Percentiles rank a stretch among this genome's conserved stretches.
Conservation (phyloP, 768 basidiomycete genomes). For the Paxillus ammoniavirescens region DNA sequence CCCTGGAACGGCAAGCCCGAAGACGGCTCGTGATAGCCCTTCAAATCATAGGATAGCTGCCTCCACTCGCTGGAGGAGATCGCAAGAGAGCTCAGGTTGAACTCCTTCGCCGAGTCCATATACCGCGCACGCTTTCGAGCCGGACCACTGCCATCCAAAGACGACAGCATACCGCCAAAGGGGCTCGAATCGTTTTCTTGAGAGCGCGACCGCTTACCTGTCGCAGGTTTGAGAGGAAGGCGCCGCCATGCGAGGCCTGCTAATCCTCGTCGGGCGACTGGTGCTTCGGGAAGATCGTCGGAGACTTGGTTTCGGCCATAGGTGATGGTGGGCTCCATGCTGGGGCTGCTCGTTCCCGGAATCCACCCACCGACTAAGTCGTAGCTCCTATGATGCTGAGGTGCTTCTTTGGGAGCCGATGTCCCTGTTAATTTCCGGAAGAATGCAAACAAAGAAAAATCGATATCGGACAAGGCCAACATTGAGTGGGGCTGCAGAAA, state of each 20-base stretch:
- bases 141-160: neutral
- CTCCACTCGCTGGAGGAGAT: neutral
- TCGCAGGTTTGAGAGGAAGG: neutral
- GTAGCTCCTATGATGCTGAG: neutral
- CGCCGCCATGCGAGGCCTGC: neutral
- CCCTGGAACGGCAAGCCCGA: neutral
- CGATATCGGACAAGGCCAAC: neutral
- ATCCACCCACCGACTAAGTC: neutral
- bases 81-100: neutral
- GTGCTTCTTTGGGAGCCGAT: neutral
- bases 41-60: neutral
- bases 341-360: slow-evolving; percentile 1
- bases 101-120: neutral
- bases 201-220: neutral
- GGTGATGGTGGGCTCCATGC: neutral
- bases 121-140: neutral
- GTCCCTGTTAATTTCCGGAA: slow-evolving; percentile 1
- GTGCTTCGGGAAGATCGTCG: slow-evolving; percentile 9
- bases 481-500: slow-evolving; percentile 17
- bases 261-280: neutral
- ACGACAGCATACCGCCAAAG: neutral
- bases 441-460: slow-evolving; percentile 3
- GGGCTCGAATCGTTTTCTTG: neutral
- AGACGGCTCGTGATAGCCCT: neutral
- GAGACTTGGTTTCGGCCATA: slow-evolving; percentile 1